These are phyloP conservation scores for Fraxinus paxiana DNA, from an alignment of 305 asterid species.

Conservation along the genomic window DNA sequence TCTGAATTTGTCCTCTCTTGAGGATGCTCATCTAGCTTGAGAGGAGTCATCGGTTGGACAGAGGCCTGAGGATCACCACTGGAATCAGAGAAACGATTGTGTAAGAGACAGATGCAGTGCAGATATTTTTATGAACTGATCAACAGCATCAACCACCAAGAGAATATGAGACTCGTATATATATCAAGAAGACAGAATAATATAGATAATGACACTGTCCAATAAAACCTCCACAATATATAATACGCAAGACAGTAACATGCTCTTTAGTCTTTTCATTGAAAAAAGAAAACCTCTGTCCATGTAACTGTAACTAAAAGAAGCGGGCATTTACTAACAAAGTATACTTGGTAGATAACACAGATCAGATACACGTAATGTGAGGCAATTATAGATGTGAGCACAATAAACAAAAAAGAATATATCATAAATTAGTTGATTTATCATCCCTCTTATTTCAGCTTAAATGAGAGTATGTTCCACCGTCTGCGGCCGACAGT, in stretches of 20 bases:
- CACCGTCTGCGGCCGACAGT: background rate
- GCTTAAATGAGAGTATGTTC: background rate
- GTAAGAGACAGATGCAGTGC: conserved; percentile 19
- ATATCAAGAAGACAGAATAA: background rate
- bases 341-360: background rate
- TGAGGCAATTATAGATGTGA: background rate
- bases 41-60: conserved; percentile 44
- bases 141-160: background rate
- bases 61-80: conserved; percentile 72
- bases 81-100: conserved; percentile 30
- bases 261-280: background rate
- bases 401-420: background rate
- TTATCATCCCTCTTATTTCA: background rate
- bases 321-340: background rate
- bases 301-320: background rate
- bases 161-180: background rate
- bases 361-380: background rate
- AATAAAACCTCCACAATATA: background rate
- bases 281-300: background rate
- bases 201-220: background rate
- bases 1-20: conserved; percentile 48
- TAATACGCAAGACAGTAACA: background rate
- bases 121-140: background rate
- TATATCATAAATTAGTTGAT: background rate
- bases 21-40: conserved; percentile 49